Conservation (phyloP, 331 rosid species). For the Stylosanthes scabra region DNA sequence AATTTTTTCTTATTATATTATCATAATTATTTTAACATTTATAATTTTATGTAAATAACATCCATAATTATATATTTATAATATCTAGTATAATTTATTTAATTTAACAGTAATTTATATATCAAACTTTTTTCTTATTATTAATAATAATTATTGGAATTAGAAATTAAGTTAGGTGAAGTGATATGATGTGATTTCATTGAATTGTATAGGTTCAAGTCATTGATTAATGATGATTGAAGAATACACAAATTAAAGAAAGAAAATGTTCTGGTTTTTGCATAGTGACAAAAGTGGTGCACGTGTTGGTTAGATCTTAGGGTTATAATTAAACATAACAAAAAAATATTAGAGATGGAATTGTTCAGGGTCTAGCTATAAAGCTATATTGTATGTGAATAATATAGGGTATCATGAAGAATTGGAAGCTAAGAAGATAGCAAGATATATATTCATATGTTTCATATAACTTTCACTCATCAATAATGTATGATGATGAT, state of each 20-base stretch:
- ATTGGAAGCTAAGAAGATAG: constrained; percentile 28
- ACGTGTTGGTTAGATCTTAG: constrained; percentile 34
- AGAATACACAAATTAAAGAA: background rate
- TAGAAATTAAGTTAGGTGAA: background rate
- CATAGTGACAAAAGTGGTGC: constrained; percentile 39
- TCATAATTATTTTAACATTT: no score
- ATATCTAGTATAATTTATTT: no score
- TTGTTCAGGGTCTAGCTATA: constrained; percentile 38
- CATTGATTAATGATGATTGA: background rate
- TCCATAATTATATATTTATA: no score
- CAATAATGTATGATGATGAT: no score
- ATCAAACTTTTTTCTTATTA: no score
- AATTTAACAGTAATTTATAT: no score
- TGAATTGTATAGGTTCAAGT: constrained; percentile 7
- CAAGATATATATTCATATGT: constrained; percentile 4
- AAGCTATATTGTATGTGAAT: constrained; percentile 10
- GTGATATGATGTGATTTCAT: background rate
- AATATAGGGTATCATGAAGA: background rate
- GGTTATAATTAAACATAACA: background rate
- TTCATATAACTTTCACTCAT: no score
- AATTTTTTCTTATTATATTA: no score
- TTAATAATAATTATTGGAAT: no score
- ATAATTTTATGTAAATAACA: no score
- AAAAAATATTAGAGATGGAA: constrained; percentile 33
- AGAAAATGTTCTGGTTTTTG: constrained; percentile 15